These are phyloP conservation scores for Diaporthe australafricana DNA, from an alignment of 2,329 filamentous ascomycete species.

Conservation along the genomic window DNA sequence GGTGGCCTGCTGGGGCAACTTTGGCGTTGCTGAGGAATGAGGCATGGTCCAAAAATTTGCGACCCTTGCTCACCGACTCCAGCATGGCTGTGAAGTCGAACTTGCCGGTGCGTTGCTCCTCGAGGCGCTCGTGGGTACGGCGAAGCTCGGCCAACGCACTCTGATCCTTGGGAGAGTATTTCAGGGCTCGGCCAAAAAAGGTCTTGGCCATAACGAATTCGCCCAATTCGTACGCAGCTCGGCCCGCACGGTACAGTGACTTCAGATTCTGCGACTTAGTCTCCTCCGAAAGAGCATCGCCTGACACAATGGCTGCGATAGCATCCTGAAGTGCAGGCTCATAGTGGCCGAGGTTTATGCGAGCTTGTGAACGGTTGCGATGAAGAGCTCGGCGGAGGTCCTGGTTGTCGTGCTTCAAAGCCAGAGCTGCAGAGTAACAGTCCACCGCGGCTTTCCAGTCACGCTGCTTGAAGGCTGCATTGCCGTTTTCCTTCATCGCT, in stretches of 20 bases:
- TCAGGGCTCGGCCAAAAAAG: background rate
- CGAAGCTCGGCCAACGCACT: background rate
- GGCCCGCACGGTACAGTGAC: background rate
- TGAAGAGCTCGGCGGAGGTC: slow-evolving; percentile 11
- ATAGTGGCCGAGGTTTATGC: background rate
- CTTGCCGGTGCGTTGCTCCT: slow-evolving; percentile 44
- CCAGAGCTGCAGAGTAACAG: slow-evolving; percentile 27
- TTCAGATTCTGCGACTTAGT: background rate
- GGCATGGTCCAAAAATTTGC: slow-evolving; percentile 47
- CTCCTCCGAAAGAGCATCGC: background rate
- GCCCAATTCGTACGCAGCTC: background rate
- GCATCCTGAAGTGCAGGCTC: slow-evolving; percentile 19
- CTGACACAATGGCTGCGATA: background rate
- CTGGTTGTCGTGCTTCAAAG: background rate
- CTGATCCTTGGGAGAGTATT: background rate
- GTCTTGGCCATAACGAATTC: background rate
- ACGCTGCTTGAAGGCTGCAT: background rate
- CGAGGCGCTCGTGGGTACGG: background rate
- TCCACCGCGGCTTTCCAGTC: slow-evolving; percentile 7
- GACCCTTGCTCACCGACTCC: slow-evolving; percentile 36
- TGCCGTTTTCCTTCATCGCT: slow-evolving; percentile 33
- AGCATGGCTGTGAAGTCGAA: slow-evolving; percentile 47
- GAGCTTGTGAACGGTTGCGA: slow-evolving; percentile 2
- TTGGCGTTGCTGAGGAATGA: slow-evolving; percentile 49
- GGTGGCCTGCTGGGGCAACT: slow-evolving; percentile 46